These are phyloP conservation scores for Isabelozyma pseudorhagii DNA, from an alignment of 805 yeast species.

Conservation along the genomic window DNA sequence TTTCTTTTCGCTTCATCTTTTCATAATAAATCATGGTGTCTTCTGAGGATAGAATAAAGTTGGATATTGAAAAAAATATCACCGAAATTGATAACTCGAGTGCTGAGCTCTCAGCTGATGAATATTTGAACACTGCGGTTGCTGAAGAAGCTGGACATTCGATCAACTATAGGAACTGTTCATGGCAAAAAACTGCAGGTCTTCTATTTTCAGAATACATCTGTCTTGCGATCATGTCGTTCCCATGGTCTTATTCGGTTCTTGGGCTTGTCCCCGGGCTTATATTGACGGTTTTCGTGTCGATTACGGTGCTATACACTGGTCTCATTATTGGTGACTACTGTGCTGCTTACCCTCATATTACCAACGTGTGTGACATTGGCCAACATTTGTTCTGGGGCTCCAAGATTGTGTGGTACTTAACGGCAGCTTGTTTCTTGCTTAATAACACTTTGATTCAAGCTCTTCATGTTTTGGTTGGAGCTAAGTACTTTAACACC, in stretches of 20 bases:
- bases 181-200: conserved; percentile 62
- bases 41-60: background rate
- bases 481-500: conserved; percentile 58
- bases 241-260: conserved; percentile 63
- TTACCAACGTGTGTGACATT: conserved; percentile 55
- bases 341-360: conserved; percentile 50
- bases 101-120: conserved; percentile 9
- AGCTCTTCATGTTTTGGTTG: conserved; percentile 58
- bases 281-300: conserved; percentile 49
- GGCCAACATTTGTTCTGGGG: conserved; percentile 57
- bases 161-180: conserved; percentile 50
- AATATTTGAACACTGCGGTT: conserved; percentile 7
- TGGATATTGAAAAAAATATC: background rate
- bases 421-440: conserved; percentile 53
- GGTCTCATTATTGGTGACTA: conserved; percentile 54
- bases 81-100: background rate
- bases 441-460: conserved; percentile 56
- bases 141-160: conserved; percentile 12
- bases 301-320: conserved; percentile 51
- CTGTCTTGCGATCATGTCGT: conserved; percentile 62
- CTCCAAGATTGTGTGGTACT: conserved; percentile 50
- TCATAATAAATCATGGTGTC: background rate
- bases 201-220: conserved; percentile 57
- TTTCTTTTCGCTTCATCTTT: no score
- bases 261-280: conserved; percentile 59